Evolutionary conservation across 2,329 filamentous ascomycete genomes (phyloP), one percentile per base, ranked within the genome.

Genomic region (Nannizzia gypsea): DNA sequence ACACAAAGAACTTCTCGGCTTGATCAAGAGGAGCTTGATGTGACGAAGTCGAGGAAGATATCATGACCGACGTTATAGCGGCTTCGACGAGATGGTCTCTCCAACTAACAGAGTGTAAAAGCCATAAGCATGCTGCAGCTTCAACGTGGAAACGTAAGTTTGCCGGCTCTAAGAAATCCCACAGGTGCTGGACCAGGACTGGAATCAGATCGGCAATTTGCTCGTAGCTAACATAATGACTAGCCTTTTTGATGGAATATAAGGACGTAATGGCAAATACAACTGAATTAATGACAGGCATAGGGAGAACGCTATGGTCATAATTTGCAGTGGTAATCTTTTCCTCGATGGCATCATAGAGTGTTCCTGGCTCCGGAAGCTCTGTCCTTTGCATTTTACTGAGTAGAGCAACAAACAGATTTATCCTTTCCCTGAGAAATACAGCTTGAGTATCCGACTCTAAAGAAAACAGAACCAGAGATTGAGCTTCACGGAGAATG

Each of bases 71-170:
- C 24, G 84, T 81, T 44, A 95, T 83, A 0, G 88, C 83, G 24
- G 89, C 89, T 71, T 96, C 91, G 3, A 96, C 85, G 52, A 90
- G 83, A 57, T 87, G 84, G 65, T 85, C 85, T 1, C 80, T 76
- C 42, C 80, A 76, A 1, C 86, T 82, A 11, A 95, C 80, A 0
- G 84, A 81, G 24, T 97, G 90, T 57, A 99, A 76, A 64, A 90
- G 84, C 89, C 93, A 95, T 42, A 99, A 76, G 65, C 85, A 87
- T 60, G 88, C 84, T 6, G 95, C 89, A 17, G 90, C 86, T 74
- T 99, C 95, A 34, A 99, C 91, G 68, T 97, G 93, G 65, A 92
- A 95, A 69, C 96, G 96, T 0, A 91, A 90, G 63, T 86, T 85
- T 11, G 85, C 80, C n/a, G 89, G 86, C 0, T 90, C 88, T 42